These are phyloP conservation scores for Falciphora oryzae DNA, from an alignment of 2,329 filamentous ascomycete genomes.

Conservation along the genomic window DNA sequence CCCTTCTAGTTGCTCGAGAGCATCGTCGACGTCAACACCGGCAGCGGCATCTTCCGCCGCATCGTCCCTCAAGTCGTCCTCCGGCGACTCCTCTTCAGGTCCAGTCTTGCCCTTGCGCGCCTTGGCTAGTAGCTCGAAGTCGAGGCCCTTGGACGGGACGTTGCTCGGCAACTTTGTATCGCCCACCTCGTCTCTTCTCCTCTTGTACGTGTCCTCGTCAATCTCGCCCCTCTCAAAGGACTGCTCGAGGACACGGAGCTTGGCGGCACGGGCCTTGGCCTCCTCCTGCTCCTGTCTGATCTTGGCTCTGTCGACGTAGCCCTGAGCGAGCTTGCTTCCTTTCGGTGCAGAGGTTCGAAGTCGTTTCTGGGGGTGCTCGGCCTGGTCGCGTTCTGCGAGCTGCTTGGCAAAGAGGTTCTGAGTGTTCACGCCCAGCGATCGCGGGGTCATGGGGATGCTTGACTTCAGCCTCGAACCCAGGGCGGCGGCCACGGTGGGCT, in stretches of 20 bases:
- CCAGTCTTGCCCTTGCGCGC: slow-evolving; percentile 43
- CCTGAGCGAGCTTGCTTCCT: slow-evolving; percentile 70
- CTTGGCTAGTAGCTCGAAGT: slow-evolving; percentile 72
- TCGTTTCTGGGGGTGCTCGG: slow-evolving; percentile 57
- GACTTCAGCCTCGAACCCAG: slow-evolving; percentile 73
- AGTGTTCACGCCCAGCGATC: slow-evolving; percentile 50
- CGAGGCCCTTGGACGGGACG: slow-evolving; percentile 86
- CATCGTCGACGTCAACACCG: slow-evolving; percentile 55
- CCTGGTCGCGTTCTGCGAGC: slow-evolving; percentile 64
- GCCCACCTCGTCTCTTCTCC: slow-evolving; percentile 67
- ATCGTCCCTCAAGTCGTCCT: slow-evolving; percentile 24
- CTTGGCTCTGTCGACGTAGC: slow-evolving; percentile 79
- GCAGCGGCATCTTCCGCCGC: slow-evolving; percentile 20
- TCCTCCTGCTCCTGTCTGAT: slow-evolving; percentile 47
- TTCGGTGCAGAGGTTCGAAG: slow-evolving; percentile 76
- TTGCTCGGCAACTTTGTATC: slow-evolving; percentile 77
- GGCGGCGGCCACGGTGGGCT: slow-evolving; percentile 33
- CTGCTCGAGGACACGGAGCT: slow-evolving; percentile 75
- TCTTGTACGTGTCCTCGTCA: slow-evolving; percentile 71
- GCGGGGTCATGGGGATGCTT: slow-evolving; percentile 93
- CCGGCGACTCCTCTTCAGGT: slow-evolving; percentile 44
- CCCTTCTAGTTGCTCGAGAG: slow-evolving; percentile 54
- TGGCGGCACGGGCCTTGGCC: slow-evolving; percentile 50
- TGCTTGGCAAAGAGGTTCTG: slow-evolving; percentile 70
- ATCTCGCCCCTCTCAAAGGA: slow-evolving; percentile 79